phyloP scores from a whole-genome alignment of 768 basidiomycete genomes.

The Coprinellus aureogranulatus region DNA sequence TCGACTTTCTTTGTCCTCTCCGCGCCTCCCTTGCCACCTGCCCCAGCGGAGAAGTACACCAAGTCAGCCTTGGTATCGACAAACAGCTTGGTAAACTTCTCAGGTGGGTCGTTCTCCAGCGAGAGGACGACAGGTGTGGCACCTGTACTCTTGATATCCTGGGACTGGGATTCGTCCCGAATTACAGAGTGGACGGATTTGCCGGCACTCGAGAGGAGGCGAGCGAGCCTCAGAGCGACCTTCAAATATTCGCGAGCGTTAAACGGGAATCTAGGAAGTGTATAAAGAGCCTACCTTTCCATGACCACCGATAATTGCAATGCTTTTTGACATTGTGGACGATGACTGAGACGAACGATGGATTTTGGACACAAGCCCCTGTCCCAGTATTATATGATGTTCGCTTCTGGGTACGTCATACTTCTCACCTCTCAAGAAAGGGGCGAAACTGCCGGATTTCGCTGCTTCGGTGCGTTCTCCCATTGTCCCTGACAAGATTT shows the following conservation, averaged over 20 bases:
- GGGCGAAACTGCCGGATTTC: no score
- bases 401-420: no score
- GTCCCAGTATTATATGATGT: no score
- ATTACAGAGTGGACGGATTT: conserved; percentile 56
- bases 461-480: no score
- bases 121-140: conserved; percentile 54
- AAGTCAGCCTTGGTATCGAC: conserved; percentile 30
- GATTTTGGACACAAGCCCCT: no score
- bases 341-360: no score
- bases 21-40: conserved; percentile 57
- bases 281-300: not conserved
- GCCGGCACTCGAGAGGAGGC: conserved; percentile 37
- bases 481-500: no score
- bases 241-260: no score
- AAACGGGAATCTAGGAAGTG: no score
- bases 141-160: conserved; percentile 42
- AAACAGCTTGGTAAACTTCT: conserved; percentile 48
- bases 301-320: conserved; percentile 3
- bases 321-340: not conserved
- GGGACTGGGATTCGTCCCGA: conserved; percentile 43
- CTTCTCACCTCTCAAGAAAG: no score
- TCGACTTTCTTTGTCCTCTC: conserved; percentile 57
- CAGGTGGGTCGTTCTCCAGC: conserved; percentile 48
- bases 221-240: conserved; percentile 51
- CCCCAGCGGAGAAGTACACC: conserved; percentile 49